A percentile compares a stretch with the other conserved stretches of the same genome.
phyloP scores from a whole-genome alignment of 2,329 filamentous ascomycete genomes.

The Sporothrix curviconia region DNA sequence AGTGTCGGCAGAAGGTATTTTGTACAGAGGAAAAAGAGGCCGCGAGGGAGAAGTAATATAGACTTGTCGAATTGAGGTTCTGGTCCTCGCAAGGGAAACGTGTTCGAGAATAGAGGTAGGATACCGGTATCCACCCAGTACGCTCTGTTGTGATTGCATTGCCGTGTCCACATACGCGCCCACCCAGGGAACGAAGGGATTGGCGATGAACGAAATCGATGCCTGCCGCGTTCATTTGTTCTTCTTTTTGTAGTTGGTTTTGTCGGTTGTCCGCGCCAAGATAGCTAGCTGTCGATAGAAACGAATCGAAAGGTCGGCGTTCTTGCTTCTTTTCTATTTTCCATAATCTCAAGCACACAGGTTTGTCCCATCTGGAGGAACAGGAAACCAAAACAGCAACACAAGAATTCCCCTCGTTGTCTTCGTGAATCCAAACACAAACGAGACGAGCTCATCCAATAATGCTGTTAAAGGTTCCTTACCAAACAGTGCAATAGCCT shows the following conservation, averaged over 20 bases:
- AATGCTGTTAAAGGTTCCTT: slow-evolving; percentile 26
- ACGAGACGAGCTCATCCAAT: slow-evolving; percentile 14
- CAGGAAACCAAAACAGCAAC: slow-evolving; percentile 16
- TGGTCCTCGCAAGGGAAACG: not conserved
- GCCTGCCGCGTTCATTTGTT: slow-evolving; percentile 28
- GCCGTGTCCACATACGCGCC: slow-evolving; percentile 6
- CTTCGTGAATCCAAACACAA: slow-evolving; percentile 27
- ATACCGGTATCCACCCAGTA: slow-evolving; percentile 7
- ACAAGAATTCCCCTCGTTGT: slow-evolving; percentile 5
- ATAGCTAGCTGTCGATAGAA: slow-evolving; percentile 40
- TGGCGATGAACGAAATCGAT: slow-evolving; percentile 26
- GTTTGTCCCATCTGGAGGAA: slow-evolving; percentile 31
- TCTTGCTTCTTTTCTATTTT: not conserved
- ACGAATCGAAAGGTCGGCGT: slow-evolving; percentile 28
- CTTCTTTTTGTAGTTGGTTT: not conserved
- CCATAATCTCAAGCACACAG: slow-evolving; percentile 8
- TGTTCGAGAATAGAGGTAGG: not conserved
- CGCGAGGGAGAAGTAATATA: slow-evolving; percentile 18
- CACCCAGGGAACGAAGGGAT: not conserved
- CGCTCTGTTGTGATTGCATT: slow-evolving; percentile 7
- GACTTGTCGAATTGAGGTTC: slow-evolving; percentile 1
- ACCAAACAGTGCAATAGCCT: slow-evolving; percentile 49
- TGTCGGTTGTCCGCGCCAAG: slow-evolving; percentile 43
- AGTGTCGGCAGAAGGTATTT: not conserved
- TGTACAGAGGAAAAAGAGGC: slow-evolving; percentile 22